These are phyloP conservation scores for Trichophyton schoenleinii DNA, from an alignment of 2,329 filamentous ascomycete genomes.

Conservation along the genomic window DNA sequence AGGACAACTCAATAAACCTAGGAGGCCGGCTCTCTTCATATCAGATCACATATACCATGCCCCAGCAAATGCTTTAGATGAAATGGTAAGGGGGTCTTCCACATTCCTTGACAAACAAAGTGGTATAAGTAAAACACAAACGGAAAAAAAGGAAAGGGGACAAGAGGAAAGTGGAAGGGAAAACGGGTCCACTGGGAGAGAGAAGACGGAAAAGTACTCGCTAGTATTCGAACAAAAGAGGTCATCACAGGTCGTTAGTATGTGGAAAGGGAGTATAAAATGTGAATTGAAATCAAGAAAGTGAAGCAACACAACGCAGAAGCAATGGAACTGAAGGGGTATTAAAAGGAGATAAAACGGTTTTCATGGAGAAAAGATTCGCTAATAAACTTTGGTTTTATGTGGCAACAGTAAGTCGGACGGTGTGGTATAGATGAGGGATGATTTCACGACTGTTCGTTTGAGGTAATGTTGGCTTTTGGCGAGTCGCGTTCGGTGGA, in stretches of 20 bases:
- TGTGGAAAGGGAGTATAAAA: neutral
- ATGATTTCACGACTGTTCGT: slow-evolving; percentile 1
- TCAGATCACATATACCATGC: slow-evolving; percentile 1
- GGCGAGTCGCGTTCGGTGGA: slow-evolving; percentile 29
- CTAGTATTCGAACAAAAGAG: slow-evolving; percentile 2
- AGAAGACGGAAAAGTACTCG: neutral
- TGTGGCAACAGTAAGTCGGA: neutral
- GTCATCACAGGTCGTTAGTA: slow-evolving; percentile 1
- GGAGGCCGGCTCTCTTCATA: neutral
- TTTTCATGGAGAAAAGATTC: neutral
- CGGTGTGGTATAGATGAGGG: neutral
- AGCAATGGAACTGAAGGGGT: neutral
- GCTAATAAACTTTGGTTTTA: neutral
- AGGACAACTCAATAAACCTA: neutral
- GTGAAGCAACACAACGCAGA: too few relatives aligned
- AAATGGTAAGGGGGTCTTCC: neutral
- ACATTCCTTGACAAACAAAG: neutral
- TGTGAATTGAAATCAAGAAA: neutral
- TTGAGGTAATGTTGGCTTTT: slow-evolving; percentile 7
- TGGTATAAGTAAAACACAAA: neutral
- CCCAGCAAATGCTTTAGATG: neutral
- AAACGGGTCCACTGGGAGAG: neutral
- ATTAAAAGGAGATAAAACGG: neutral
- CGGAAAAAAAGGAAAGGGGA: neutral
- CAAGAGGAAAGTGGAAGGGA: neutral